phyloP scores from a whole-genome alignment of 371 early-diverging fungal genomes.

The Cokeromyces recurvatus region DNA sequence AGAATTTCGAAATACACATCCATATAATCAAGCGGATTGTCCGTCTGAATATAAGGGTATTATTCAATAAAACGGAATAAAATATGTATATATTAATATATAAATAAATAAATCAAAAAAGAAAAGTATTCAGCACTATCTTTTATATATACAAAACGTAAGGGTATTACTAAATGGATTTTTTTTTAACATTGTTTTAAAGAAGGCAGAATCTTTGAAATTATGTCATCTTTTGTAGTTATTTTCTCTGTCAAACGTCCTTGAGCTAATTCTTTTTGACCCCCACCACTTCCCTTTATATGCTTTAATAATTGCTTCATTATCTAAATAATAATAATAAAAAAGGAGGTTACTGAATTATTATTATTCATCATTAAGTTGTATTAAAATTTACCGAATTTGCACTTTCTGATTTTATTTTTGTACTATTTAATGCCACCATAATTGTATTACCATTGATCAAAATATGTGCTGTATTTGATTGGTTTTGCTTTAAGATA shows the following conservation, averaged over 20 bases:
- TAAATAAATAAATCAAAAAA: too few species aligned
- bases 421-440: constrained; percentile 41
- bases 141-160: too few species aligned
- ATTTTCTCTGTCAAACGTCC: constrained; percentile 31
- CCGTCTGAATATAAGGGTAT: constrained; percentile 41
- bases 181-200: constrained; percentile 17
- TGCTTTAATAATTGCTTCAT: constrained; percentile 36
- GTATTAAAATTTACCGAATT: constrained; percentile 30
- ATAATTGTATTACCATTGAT: constrained; percentile 45
- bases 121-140: background rate
- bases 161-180: too few species aligned
- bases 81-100: background rate
- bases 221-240: constrained; percentile 11
- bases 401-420: constrained; percentile 43
- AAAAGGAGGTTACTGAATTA: background rate
- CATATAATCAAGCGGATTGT: constrained; percentile 72
- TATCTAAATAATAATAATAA: constrained; percentile 9
- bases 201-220: constrained; percentile 29
- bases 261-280: constrained; percentile 45
- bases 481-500: constrained; percentile 37
- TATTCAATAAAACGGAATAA: constrained; percentile 1
- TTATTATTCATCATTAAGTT: background rate
- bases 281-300: constrained; percentile 45
- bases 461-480: constrained; percentile 44
- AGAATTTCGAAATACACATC: constrained; percentile 68